phyloP scores from a whole-genome alignment of 352 stramenopile genomes.

The Phytophthora ohioensis region DNA sequence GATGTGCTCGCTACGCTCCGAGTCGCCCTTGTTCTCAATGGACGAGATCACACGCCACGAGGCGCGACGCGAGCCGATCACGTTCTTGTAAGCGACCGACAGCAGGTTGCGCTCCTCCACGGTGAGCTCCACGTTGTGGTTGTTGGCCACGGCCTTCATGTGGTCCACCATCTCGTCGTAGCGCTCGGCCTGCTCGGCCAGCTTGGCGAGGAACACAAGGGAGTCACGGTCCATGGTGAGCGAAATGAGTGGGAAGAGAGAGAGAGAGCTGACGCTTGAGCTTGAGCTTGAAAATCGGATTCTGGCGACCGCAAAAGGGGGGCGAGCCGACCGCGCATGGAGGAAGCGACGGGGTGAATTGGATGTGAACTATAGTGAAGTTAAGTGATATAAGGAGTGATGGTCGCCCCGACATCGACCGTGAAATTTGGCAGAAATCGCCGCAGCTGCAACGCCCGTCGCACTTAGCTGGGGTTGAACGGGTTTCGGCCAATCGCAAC shows the following conservation, averaged over 20 bases:
- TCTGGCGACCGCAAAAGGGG: constrained; percentile 55
- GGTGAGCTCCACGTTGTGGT: constrained; percentile 96
- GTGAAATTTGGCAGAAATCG: constrained; percentile 36
- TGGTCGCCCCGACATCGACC: constrained; percentile 23
- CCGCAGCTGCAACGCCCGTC: constrained; percentile 38
- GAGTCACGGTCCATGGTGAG: constrained; percentile 78
- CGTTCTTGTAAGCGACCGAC: constrained; percentile 96
- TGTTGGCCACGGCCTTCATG: constrained; percentile 99
- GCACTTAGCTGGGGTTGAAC: constrained; percentile 19
- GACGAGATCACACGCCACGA: constrained; percentile 99
- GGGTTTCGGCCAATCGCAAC: constrained; percentile 30
- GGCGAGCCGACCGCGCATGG: neutral
- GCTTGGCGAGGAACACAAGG: constrained; percentile 85
- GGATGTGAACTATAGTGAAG: neutral
- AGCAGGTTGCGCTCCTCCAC: constrained; percentile 99
- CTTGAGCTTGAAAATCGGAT: constrained; percentile 70
- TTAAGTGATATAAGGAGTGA: constrained; percentile 14
- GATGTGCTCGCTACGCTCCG: constrained; percentile 86
- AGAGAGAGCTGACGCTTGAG: constrained; percentile 30
- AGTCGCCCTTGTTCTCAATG: constrained; percentile 98
- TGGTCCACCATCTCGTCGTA: constrained; percentile 96
- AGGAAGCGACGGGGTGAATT: constrained; percentile 30
- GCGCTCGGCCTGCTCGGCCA: constrained; percentile 84
- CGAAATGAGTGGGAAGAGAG: constrained; percentile 6
- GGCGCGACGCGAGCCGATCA: constrained; percentile 97